Evolutionary conservation across 495 filamentous ascomycete genomes (phyloP), one percentile per base, ranked within the genome.

Genomic region (Staphylotrichum longicolle): DNA sequence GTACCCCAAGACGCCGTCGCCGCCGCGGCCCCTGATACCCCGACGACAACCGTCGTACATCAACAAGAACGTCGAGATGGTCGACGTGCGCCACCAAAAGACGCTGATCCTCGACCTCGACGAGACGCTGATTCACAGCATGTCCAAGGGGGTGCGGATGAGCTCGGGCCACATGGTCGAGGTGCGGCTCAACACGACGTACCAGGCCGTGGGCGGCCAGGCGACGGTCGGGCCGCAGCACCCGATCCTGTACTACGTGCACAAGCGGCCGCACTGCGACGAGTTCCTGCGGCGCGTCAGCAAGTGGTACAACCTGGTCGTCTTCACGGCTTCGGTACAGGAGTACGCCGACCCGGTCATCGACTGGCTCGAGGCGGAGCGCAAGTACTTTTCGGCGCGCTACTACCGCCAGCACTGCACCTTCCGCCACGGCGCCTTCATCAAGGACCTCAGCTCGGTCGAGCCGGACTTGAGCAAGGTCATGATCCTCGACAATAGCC

Each of bases 281-380:
- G 94, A 98, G 61, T 98, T 98, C 70, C 76, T 98, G 66, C 86
- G 92, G 73, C 92, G 95, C 72, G 86, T 90, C 71, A 78, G 86
- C 80, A 94, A 94, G 78, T 98, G 94, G 94, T 98, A 96, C 74
- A 97, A 96, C 72, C 81, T 98, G n/a, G 88, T 98, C 57, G 78
- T 96, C 54, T 98, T 98, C 74, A 98, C 94, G 7, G 94, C 94
- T 9, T 95, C 90, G 45, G 95, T 98, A 35, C 94, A 98, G 72
- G 94, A 98, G 72, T 98, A 98, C 69, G 94, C 94, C 61, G 94
- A 98, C 76, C 94, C 94, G 9, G 94, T 98, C 45, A 97, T 98
- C 69, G 95, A 98, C 81, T 98, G 92, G 92, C 82, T 98, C 57
- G 94, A 98, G 76, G 87, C 91, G 65, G 95, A 98, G 72, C 86